phyloP scores from a whole-genome alignment of 257 asterid species.

The Ocimum tenuiflorum region DNA sequence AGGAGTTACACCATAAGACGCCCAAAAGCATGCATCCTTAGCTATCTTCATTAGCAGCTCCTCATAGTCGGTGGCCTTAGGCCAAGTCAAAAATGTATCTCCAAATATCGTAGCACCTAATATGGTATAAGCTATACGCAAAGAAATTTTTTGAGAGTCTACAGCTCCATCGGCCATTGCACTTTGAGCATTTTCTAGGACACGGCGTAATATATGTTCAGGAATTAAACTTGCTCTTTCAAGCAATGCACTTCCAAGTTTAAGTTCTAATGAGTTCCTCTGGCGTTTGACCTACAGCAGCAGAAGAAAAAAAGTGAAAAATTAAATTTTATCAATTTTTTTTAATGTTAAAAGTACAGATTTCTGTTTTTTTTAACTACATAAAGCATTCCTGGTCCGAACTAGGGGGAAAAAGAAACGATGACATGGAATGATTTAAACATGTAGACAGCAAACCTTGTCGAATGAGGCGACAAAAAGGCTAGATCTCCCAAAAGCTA shows the following conservation, averaged over 20 bases:
- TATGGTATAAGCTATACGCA: conserved; percentile 31
- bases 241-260: conserved; percentile 27
- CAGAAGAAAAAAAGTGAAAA: background rate
- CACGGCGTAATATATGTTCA: conserved; percentile 17
- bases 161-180: conserved; percentile 22
- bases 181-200: conserved; percentile 24
- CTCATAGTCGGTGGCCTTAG: conserved; percentile 30
- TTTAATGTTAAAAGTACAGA: background rate
- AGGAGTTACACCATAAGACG: conserved; percentile 33
- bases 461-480: conserved; percentile 28
- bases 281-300: conserved; percentile 32
- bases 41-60: conserved; percentile 38
- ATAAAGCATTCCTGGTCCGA: conserved; percentile 6
- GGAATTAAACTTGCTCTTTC: conserved; percentile 32
- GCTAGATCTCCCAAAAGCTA: conserved; percentile 29
- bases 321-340: background rate
- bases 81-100: conserved; percentile 37
- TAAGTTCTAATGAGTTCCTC: conserved; percentile 29
- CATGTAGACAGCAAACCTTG: conserved; percentile 20
- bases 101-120: conserved; percentile 37
- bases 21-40: conserved; percentile 38
- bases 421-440: background rate
- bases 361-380: background rate
- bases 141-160: conserved; percentile 32
- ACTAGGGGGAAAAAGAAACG: background rate